A percentile compares a stretch with the other conserved stretches of the same genome.
Evolutionary conservation across 2,329 filamentous ascomycete species (phyloP).

Genomic region (Aspergillus sp.): DNA sequence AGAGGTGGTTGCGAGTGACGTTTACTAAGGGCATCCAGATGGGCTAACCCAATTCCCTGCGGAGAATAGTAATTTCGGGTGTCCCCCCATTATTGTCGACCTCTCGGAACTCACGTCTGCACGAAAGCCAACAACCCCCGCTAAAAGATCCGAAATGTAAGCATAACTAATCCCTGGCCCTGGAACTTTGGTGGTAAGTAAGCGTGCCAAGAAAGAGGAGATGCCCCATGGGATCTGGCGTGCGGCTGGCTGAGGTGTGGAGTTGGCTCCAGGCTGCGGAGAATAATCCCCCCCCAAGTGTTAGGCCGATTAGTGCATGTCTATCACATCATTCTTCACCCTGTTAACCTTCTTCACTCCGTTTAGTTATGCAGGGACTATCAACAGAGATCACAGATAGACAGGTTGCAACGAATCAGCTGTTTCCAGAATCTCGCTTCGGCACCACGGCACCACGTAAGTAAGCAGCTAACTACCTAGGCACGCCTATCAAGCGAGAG

Average conservation of each 20-base stretch:
- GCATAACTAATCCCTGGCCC: constrained; percentile 7
- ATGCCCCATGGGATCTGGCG: constrained; percentile 9
- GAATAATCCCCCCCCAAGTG: constrained; percentile 6
- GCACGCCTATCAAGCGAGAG: constrained; percentile 19
- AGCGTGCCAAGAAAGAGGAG: constrained; percentile 22
- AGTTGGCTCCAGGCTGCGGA: constrained; percentile 17
- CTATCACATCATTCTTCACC: not conserved
- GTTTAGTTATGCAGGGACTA: constrained; percentile 1
- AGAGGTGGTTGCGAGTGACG: constrained; percentile 35
- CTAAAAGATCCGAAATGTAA: constrained; percentile 11
- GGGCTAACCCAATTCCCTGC: constrained; percentile 26
- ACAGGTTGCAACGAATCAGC: constrained; percentile 1
- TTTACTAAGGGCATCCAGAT: constrained; percentile 28
- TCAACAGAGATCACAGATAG: not conserved
- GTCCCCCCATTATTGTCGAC: constrained; percentile 1
- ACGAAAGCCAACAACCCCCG: not conserved
- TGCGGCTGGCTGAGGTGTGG: constrained; percentile 15
- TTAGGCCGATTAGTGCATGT: constrained; percentile 1
- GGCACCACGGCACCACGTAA: no score
- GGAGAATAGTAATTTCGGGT: constrained; percentile 23
- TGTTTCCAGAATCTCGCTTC: not conserved
- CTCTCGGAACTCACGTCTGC: not conserved
- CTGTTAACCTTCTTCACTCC: not conserved
- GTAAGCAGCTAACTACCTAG: not conserved
- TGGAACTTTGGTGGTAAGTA: constrained; percentile 6